Percentiles rank a stretch among this genome's conserved stretches.
Evolutionary conservation across 495 filamentous ascomycete species (phyloP).

Genomic region (Penicillium malachiteum): DNA sequence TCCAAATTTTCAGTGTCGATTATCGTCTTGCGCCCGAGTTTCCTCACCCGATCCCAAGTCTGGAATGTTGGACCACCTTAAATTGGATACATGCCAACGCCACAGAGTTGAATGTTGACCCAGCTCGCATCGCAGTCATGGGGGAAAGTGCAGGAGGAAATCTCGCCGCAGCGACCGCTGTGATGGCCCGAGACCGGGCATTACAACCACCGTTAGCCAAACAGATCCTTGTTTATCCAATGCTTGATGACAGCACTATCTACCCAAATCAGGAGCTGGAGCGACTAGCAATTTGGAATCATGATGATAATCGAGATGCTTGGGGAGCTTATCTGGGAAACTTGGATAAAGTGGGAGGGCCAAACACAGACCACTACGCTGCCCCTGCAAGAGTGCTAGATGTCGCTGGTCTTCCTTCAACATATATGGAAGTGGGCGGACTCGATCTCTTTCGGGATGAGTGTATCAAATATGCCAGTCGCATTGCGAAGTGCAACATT

Average conservation of each 20-base stretch:
- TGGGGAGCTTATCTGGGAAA: slow-evolving; percentile 26
- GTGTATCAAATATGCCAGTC: slow-evolving; percentile 13
- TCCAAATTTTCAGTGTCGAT: slow-evolving; percentile 30
- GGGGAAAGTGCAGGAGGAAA: slow-evolving; percentile 63
- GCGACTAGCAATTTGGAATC: slow-evolving; percentile 27
- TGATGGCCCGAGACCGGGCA: slow-evolving; percentile 46
- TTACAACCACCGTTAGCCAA: slow-evolving; percentile 38
- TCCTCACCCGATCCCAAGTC: slow-evolving; percentile 27
- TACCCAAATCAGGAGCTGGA: background rate
- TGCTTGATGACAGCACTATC: slow-evolving; percentile 38
- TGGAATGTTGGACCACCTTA: slow-evolving; percentile 43
- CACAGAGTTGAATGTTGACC: slow-evolving; percentile 45
- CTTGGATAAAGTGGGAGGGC: slow-evolving; percentile 15
- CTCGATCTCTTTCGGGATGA: slow-evolving; percentile 27
- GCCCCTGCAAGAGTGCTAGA: slow-evolving; percentile 20
- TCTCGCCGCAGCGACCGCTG: slow-evolving; percentile 38
- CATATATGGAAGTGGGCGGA: slow-evolving; percentile 28
- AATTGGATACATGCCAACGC: slow-evolving; percentile 42
- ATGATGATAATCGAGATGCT: slow-evolving; percentile 22
- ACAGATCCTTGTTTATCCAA: slow-evolving; percentile 51
- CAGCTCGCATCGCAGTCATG: slow-evolving; percentile 57
- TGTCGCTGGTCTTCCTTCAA: slow-evolving; percentile 24
- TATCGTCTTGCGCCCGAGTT: slow-evolving; percentile 39
- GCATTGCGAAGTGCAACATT: slow-evolving; percentile 21
- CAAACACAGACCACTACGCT: slow-evolving; percentile 22